Conservation (phyloP, 73 alveolate species). For the Paramecium biaurelia region DNA sequence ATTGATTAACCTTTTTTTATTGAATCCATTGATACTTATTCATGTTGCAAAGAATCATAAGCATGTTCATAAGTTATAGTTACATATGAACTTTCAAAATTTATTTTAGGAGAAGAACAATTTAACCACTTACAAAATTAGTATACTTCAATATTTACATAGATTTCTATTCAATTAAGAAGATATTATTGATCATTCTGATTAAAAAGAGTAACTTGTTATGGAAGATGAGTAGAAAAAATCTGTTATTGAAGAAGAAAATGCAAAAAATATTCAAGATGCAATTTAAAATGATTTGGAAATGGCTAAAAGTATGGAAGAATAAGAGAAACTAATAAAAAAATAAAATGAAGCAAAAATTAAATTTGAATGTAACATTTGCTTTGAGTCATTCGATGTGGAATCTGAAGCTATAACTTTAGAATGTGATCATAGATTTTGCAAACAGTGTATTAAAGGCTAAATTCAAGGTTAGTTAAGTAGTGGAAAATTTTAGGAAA, state of each 20-base stretch:
- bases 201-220: neutral
- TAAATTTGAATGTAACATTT: neutral
- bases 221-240: no score
- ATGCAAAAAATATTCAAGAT: neutral
- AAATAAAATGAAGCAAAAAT: neutral
- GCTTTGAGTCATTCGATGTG: neutral
- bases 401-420: neutral
- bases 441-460: neutral
- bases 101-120: neutral
- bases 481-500: neutral
- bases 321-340: no score
- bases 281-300: neutral
- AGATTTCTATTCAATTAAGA: neutral
- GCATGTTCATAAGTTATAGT: neutral
- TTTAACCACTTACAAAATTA: neutral
- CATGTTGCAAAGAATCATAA: neutral
- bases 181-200: neutral
- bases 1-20: neutral
- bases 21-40: neutral
- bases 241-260: neutral
- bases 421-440: slow-evolving; percentile 22
- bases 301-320: neutral
- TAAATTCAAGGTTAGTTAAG: neutral
- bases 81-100: neutral
- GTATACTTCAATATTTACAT: neutral